These are phyloP conservation scores for Prinsepia uniflora DNA, from an alignment of 306 rosid species.

Conservation along the genomic window DNA sequence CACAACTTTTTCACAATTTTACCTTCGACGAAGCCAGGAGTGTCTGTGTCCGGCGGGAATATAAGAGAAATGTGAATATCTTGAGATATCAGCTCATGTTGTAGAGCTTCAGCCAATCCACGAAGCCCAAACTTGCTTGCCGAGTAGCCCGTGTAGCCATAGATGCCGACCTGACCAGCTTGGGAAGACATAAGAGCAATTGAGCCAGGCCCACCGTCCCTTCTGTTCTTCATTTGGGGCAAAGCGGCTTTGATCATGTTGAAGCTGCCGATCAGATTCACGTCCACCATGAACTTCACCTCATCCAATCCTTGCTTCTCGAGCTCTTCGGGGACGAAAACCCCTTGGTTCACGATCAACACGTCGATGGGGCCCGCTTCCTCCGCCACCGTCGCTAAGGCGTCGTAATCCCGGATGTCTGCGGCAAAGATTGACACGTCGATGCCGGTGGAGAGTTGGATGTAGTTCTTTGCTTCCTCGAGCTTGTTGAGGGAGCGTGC, in stretches of 20 bases:
- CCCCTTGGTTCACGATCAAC: slow-evolving; percentile 76
- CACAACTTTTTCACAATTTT: neutral
- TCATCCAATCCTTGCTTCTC: slow-evolving; percentile 71
- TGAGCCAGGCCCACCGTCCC: slow-evolving; percentile 53
- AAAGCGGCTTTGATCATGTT: slow-evolving; percentile 80
- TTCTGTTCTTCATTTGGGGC: slow-evolving; percentile 61
- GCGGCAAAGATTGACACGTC: slow-evolving; percentile 59
- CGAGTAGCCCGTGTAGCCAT: slow-evolving; percentile 83
- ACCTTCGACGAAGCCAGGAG: slow-evolving; percentile 85
- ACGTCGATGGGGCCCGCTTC: slow-evolving; percentile 79
- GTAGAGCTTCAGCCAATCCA: slow-evolving; percentile 86
- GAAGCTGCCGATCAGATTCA: slow-evolving; percentile 70
- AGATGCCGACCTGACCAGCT: slow-evolving; percentile 96
- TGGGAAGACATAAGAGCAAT: slow-evolving; percentile 85
- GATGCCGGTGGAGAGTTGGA: slow-evolving; percentile 66
- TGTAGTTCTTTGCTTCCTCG: slow-evolving; percentile 54
- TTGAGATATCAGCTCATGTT: slow-evolving; percentile 78
- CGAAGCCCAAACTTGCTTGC: slow-evolving; percentile 89
- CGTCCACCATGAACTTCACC: slow-evolving; percentile 71
- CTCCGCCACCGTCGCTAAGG: slow-evolving; percentile 46
- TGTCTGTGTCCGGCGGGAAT: slow-evolving; percentile 90
- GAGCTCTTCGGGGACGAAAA: slow-evolving; percentile 60
- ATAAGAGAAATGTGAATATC: slow-evolving; percentile 75
- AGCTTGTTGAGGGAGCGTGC: slow-evolving; percentile 65
- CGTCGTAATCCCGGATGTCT: slow-evolving; percentile 72